phyloP scores from a whole-genome alignment of 1,284 basidiomycete species.

The Trametes pubescens region DNA sequence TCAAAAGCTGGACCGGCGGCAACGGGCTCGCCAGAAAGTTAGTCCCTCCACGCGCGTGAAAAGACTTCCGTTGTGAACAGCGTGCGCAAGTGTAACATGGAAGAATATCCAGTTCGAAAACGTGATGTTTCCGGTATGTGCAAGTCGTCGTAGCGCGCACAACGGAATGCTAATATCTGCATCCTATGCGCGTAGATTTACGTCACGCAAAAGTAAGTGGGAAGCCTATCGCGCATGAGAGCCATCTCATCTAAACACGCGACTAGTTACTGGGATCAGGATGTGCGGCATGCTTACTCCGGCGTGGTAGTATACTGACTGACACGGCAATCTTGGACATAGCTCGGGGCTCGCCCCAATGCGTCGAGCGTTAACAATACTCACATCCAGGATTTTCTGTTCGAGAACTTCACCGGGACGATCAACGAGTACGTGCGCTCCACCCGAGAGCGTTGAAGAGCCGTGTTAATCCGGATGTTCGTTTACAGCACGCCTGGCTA shows the following conservation, averaged over 20 bases:
- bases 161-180: neutral
- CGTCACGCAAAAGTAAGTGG: conserved; percentile 65
- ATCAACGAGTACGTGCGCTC: conserved; percentile 57
- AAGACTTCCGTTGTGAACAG: neutral
- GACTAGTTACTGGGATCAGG: conserved; percentile 67
- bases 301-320: neutral
- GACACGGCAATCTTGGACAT: neutral
- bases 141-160: neutral
- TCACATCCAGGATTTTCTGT: conserved; percentile 60
- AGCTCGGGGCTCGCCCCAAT: conserved; percentile 55
- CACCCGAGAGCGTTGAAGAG: neutral
- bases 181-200: conserved; percentile 53
- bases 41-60: conserved; percentile 22
- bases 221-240: neutral
- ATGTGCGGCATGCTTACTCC: conserved; percentile 41
- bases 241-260: neutral
- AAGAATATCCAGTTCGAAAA: conserved; percentile 60
- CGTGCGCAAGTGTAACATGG: conserved; percentile 59
- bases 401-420: conserved; percentile 60
- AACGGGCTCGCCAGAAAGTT: conserved; percentile 65
- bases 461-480: neutral
- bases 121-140: conserved; percentile 62
- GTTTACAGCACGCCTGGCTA: conserved; percentile 50
- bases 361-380: conserved; percentile 58
- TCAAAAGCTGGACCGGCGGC: conserved; percentile 74